Evolutionary conservation across 108 stramenopile genomes (phyloP), one percentile per base, ranked within the genome.

Genomic region (Cyclotella baltica): DNA sequence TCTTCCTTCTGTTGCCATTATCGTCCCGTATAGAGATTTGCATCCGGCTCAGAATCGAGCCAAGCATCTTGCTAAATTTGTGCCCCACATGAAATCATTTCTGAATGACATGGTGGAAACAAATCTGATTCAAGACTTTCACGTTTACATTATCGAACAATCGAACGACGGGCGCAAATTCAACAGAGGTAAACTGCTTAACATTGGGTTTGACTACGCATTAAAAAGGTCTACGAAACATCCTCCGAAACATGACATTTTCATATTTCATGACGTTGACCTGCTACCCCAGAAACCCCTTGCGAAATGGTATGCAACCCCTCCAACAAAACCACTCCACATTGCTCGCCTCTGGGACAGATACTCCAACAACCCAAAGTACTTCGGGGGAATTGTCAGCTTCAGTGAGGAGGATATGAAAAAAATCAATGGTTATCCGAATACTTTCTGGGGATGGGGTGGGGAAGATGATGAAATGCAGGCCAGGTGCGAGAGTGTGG

Each of bases 391-490:
- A 10, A 92, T 98, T 58, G 97, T 97, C 11, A 89, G 88, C 23
- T 98, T 98, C 82, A 88, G 85, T 37, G 65, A 75, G 40, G 55
- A 66, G 23, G 93, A 97, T 73, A 98, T 96, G 75, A 94, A 91
- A 50, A 76, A 79, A 4, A 98, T 98, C 75, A 99, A 99, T 84
- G 98, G 96, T 29, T 99, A 95, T 77, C 99, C 99, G 35, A 97
- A 97, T 64, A 97, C 87, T 23, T 99, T 97, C 80, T 98, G 99
- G 99, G 99, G 99, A 27, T 99, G 99, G 99, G 99, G 99, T 30
- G 99, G 99, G 0, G 99, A 99, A 83, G 99, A 99, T 77, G 99
- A 99, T 72, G 99, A 99, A 76, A 90, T 99, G 92, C 92, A 93
- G 64, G 89, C 87, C 30, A 92, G 95, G 28, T 88, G 86, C 29